Base-by-base conservation (phyloP, 257 asterid genomes). In the Galeopsis tetrahit region DNA sequence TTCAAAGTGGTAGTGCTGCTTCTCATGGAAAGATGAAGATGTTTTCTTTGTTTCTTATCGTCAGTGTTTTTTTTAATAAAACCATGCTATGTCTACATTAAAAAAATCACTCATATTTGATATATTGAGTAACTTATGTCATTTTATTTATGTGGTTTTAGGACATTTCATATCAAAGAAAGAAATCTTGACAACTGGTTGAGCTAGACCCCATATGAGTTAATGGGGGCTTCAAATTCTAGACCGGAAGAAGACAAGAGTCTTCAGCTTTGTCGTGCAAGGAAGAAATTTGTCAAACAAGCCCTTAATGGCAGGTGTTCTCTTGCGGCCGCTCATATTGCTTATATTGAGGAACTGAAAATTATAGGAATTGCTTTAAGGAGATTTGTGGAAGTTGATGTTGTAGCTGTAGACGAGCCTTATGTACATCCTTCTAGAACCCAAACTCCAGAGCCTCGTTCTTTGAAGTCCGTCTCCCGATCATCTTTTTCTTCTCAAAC, bases 221-320 rank as follows among this genome's bases (percentile, higher is more conserved):
- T 65, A 69, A 95, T 95, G 99, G 99, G 99, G 73, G 94, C 90
- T 42, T 79, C 97, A 36, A 88, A 85, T 78, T 95, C 99, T 44
- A 84, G 84, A 79, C 46, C 79, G 51, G 98, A 90, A 69, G 99
- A 95, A 84, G 99, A 90, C 84, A 90, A 90, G 67, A 90, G 96
- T 69, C 83, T 95, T 77, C 90, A 86, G 82, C 98, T 92, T 57
- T 92, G 99, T 76, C 93, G 96, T 35, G 96, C 93, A 63, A 76
- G 99, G 63, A 95, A 92, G 83, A 92, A 90, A 75, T 86, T 92
- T 68, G 89, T 95, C 88, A 88, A 88, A 78, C 98, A 90, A 77
- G 98, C 99, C 61, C 96, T 95, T 35, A 88, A 95, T 57, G 96
- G 97, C 59, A 84, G 99, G 84, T 92, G 98, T 74, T 87, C 87